Conservation (phyloP, 2,329 filamentous ascomycete species). For the Colletotrichum gloeosporioides region DNA sequence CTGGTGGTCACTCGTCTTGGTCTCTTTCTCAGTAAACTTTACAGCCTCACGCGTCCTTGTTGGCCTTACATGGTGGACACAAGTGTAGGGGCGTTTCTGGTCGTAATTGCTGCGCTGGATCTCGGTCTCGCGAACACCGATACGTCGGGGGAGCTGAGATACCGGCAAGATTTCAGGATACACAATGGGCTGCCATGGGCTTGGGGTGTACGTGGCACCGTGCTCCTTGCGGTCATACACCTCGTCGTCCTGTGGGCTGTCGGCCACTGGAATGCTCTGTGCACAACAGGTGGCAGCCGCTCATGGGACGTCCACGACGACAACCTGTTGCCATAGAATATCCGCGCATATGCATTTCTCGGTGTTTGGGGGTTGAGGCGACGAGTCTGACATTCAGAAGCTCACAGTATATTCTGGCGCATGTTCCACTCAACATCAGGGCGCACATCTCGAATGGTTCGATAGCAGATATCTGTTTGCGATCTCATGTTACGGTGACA, state of each 20-base stretch:
- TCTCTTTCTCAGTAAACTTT: slow-evolving; percentile 73
- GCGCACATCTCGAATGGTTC: background rate
- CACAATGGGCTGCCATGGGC: slow-evolving; percentile 22
- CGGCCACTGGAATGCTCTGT: slow-evolving; percentile 36
- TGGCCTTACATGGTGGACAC: slow-evolving; percentile 72
- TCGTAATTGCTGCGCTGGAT: slow-evolving; percentile 73
- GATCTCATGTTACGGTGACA: background rate
- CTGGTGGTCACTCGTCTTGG: slow-evolving; percentile 55
- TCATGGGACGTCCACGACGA: background rate
- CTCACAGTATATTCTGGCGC: background rate
- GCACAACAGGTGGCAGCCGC: slow-evolving; percentile 23
- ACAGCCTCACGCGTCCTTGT: slow-evolving; percentile 70
- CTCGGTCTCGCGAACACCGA: slow-evolving; percentile 44
- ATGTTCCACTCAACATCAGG: background rate
- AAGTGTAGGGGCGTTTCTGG: slow-evolving; percentile 69
- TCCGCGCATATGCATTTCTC: background rate
- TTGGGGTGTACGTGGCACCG: slow-evolving; percentile 34
- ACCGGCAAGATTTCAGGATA: background rate
- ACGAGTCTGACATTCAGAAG: background rate
- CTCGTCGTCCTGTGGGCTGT: slow-evolving; percentile 39
- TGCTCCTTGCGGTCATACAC: slow-evolving; percentile 37
- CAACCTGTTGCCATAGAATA: background rate
- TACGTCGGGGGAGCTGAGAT: background rate
- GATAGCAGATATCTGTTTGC: background rate
- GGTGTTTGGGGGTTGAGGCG: background rate